A percentile compares a stretch with the other conserved stretches of the same genome.
These are phyloP conservation scores for Rhizophora mangle DNA, from an alignment of 345 rosid genomes.

Conservation along the genomic window DNA sequence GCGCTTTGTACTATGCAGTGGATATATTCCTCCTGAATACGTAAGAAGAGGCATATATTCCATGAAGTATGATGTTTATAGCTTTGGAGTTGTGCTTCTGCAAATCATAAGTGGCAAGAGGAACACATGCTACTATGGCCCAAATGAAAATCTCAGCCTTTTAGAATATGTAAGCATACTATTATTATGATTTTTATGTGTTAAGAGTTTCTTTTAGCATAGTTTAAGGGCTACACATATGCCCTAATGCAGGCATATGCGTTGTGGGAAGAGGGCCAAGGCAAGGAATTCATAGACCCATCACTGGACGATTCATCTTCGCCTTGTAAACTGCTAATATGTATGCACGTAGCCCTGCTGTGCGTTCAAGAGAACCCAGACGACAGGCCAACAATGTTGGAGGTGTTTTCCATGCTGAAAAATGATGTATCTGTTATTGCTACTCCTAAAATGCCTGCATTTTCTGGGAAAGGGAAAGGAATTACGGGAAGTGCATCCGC, in stretches of 20 bases:
- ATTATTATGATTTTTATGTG: no score
- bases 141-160: slow-evolving; percentile 10
- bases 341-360: slow-evolving; percentile 34
- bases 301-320: slow-evolving; percentile 29
- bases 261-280: slow-evolving; percentile 18
- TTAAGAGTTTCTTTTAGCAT: background rate
- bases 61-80: slow-evolving; percentile 42
- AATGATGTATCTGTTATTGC: background rate
- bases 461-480: background rate
- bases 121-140: slow-evolving; percentile 24
- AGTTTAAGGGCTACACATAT: background rate
- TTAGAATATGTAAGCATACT: slow-evolving; percentile 34
- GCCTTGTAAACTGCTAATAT: slow-evolving; percentile 15
- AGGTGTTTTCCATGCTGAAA: slow-evolving; percentile 26
- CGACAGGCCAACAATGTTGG: slow-evolving; percentile 35
- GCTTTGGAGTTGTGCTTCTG: slow-evolving; percentile 46
- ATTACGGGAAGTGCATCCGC: background rate
- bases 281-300: slow-evolving; percentile 30
- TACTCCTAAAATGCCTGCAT: slow-evolving; percentile 35
- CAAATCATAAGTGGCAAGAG: slow-evolving; percentile 45
- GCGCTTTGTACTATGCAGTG: slow-evolving; percentile 23
- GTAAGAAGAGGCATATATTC: slow-evolving; percentile 40
- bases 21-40: slow-evolving; percentile 50
- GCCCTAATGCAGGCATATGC: slow-evolving; percentile 24
- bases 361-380: slow-evolving; percentile 32